A percentile compares a stretch with the other conserved stretches of the same genome.
These are phyloP conservation scores for Nicotiana sylvestris DNA, from an alignment of 257 asterid genomes.

Conservation along the genomic window DNA sequence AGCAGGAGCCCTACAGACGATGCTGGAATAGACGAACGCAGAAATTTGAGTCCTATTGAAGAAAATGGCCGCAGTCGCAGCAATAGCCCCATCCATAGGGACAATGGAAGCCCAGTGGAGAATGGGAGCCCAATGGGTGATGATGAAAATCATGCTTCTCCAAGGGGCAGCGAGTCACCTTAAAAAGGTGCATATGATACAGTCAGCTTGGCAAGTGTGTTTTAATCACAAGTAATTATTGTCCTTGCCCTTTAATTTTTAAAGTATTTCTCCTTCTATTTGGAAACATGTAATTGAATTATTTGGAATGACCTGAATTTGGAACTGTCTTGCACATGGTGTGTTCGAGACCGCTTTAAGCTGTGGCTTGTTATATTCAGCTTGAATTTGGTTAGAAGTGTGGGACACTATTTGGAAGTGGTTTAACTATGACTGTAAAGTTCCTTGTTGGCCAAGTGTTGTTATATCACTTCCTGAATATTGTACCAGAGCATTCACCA, in stretches of 20 bases:
- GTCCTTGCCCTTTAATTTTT: neutral
- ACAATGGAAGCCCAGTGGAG: constrained; percentile 27
- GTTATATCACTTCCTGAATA: neutral
- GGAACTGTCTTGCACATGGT: neutral
- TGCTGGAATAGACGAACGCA: constrained; percentile 15
- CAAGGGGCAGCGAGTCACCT: constrained; percentile 41
- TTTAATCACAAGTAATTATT: neutral
- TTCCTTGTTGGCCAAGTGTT: neutral
- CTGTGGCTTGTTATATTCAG: neutral
- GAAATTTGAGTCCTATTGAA: constrained; percentile 35
- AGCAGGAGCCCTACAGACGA: constrained; percentile 35
- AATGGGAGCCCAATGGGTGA: constrained; percentile 15
- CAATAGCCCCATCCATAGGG: constrained; percentile 34
- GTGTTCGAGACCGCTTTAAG: neutral
- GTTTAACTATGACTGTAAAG: neutral
- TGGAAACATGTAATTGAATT: neutral
- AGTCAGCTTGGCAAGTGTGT: neutral
- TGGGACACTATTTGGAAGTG: neutral
- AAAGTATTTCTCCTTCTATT: neutral
- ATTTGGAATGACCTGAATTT: neutral
- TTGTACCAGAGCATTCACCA: neutral
- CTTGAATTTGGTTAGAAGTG: neutral
- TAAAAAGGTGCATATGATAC: constrained; percentile 2
- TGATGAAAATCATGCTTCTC: constrained; percentile 38
- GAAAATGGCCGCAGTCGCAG: constrained; percentile 37